phyloP scores from a whole-genome alignment of 116 monocot genomes.

The Trichopus zeylanicus region DNA sequence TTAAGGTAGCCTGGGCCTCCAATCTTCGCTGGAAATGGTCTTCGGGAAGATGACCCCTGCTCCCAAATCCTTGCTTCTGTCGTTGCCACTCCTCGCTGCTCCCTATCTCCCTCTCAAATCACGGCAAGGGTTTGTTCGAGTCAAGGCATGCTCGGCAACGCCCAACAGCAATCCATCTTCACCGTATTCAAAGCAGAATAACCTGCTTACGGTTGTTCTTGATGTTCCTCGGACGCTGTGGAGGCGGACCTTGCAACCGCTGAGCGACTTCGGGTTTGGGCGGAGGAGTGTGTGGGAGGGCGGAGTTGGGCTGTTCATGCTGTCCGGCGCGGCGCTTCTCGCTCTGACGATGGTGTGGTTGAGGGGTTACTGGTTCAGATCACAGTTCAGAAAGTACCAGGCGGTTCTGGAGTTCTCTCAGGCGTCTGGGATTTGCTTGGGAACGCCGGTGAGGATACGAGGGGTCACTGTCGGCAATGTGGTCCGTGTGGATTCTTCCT shows the following conservation, averaged over 20 bases:
- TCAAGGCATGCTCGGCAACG: background rate
- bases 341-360: slow-evolving; percentile 75
- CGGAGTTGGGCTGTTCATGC: slow-evolving; percentile 85
- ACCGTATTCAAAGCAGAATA: slow-evolving; percentile 19
- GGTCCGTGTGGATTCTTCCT: slow-evolving; percentile 63
- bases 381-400: slow-evolving; percentile 79
- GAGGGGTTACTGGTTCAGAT: slow-evolving; percentile 56
- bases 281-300: slow-evolving; percentile 91
- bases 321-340: slow-evolving; percentile 61
- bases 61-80: no score
- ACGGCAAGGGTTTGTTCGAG: background rate
- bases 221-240: slow-evolving; percentile 60
- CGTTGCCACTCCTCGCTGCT: no score
- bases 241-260: slow-evolving; percentile 56
- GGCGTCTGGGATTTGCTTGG: slow-evolving; percentile 84
- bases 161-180: background rate
- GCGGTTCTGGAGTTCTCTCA: slow-evolving; percentile 80
- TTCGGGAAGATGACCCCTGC: no score
- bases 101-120: background rate
- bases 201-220: slow-evolving; percentile 32
- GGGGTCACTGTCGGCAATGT: slow-evolving; percentile 87
- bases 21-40: no score
- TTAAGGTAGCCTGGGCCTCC: no score
- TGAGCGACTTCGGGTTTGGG: slow-evolving; percentile 82
- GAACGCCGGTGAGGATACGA: slow-evolving; percentile 84